Conservation (phyloP, 83 land plant genomes). For the Larix sibirica region DNA sequence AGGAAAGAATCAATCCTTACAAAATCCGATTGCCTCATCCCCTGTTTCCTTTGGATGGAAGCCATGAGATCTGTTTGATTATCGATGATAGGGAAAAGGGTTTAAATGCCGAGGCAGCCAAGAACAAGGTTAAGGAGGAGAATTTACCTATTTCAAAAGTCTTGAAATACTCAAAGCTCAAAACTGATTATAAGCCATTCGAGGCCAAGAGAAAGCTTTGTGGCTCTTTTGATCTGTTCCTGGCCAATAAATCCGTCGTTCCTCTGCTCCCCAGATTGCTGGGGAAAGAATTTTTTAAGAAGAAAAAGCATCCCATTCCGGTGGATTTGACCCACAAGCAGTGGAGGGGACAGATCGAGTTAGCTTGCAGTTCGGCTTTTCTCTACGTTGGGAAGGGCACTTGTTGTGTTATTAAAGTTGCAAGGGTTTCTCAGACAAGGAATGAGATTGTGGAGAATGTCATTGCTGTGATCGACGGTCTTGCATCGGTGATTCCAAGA, state of each 20-base stretch:
- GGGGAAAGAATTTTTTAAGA: slow-evolving; percentile 73
- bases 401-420: slow-evolving; percentile 65
- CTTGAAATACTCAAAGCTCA: slow-evolving; percentile 60
- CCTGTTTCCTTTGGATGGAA: slow-evolving; percentile 24
- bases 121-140: slow-evolving; percentile 37
- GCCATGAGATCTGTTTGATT: slow-evolving; percentile 64
- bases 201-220: slow-evolving; percentile 81
- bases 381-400: slow-evolving; percentile 66
- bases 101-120: slow-evolving; percentile 31
- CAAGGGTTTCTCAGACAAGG: slow-evolving; percentile 45
- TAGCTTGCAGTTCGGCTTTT: slow-evolving; percentile 53
- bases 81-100: slow-evolving; percentile 56
- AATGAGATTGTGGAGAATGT: slow-evolving; percentile 74
- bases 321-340: slow-evolving; percentile 52
- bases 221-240: slow-evolving; percentile 77
- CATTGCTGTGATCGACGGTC: slow-evolving; percentile 55
- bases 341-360: slow-evolving; percentile 70
- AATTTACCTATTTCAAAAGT: slow-evolving; percentile 49
- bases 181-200: slow-evolving; percentile 49
- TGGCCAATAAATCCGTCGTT: slow-evolving; percentile 59
- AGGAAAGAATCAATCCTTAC: slow-evolving; percentile 50
- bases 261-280: slow-evolving; percentile 58
- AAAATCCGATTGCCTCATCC: slow-evolving; percentile 76
- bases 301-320: slow-evolving; percentile 82
- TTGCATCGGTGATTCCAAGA: slow-evolving; percentile 53